Conservation (phyloP, 495 filamentous ascomycete genomes). For the Penicillium bovifimosum region DNA sequence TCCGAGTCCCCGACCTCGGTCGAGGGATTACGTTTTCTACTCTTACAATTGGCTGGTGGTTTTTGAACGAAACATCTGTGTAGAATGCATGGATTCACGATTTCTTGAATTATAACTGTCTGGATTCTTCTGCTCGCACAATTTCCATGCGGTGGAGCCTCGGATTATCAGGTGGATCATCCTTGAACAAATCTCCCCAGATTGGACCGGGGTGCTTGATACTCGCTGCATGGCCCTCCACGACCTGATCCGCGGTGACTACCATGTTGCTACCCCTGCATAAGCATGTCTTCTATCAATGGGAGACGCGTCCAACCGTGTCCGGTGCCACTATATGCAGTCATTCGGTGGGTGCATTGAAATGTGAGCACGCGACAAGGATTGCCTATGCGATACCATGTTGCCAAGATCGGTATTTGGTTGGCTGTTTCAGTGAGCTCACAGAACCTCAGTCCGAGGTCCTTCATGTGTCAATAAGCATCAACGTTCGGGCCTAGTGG, state of each 20-base stretch:
- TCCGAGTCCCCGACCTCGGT: slow-evolving; percentile 11
- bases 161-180: neutral
- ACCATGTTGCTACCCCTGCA: neutral
- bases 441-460: neutral
- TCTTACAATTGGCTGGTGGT: neutral
- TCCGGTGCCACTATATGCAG: neutral
- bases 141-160: neutral
- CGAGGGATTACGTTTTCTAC: neutral
- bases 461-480: slow-evolving; percentile 2
- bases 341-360: neutral
- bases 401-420: neutral
- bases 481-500: neutral
- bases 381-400: neutral
- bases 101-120: neutral
- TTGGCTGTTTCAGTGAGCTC: neutral
- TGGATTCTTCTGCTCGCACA: neutral
- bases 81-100: neutral
- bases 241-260: neutral
- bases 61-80: neutral
- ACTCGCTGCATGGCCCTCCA: neutral
- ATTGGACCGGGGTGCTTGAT: neutral
- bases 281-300: neutral
- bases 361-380: slow-evolving; percentile 11
- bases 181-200: neutral
- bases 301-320: neutral